phyloP scores from a whole-genome alignment of 2,329 filamentous ascomycete genomes.

The Cryphonectria parasitica region DNA sequence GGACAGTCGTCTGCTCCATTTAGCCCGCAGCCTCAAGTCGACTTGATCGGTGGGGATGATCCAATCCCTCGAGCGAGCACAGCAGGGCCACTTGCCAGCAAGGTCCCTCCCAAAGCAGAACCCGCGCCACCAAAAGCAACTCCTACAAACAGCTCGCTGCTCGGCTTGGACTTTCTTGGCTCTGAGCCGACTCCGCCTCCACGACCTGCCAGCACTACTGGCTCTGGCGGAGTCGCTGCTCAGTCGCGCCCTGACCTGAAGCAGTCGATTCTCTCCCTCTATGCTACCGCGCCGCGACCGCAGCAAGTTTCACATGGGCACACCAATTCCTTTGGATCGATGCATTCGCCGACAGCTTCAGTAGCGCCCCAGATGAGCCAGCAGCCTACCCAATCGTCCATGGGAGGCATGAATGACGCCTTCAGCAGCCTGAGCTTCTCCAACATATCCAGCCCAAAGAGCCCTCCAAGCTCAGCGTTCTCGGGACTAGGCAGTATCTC shows the following conservation, averaged over 20 bases:
- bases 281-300: slow-evolving; percentile 82
- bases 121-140: slow-evolving; percentile 69
- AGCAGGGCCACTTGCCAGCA: slow-evolving; percentile 65
- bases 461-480: slow-evolving; percentile 32
- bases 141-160: slow-evolving; percentile 78
- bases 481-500: slow-evolving; percentile 34
- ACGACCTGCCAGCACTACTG: slow-evolving; percentile 80
- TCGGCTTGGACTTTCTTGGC: slow-evolving; percentile 92
- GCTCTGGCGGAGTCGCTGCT: slow-evolving; percentile 60
- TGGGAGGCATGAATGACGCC: slow-evolving; percentile 76
- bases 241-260: slow-evolving; percentile 91
- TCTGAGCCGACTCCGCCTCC: slow-evolving; percentile 70
- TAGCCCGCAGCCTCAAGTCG: slow-evolving; percentile 57
- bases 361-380: slow-evolving; percentile 39
- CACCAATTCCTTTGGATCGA: slow-evolving; percentile 68
- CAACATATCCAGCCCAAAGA: slow-evolving; percentile 48
- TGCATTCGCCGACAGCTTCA: slow-evolving; percentile 58
- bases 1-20: slow-evolving; percentile 36
- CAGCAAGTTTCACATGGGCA: slow-evolving; percentile 62
- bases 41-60: slow-evolving; percentile 83
- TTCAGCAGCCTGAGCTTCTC: slow-evolving; percentile 63
- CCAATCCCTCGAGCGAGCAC: slow-evolving; percentile 72
- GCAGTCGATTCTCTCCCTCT: slow-evolving; percentile 94
- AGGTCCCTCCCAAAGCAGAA: slow-evolving; percentile 63
- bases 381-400: slow-evolving; percentile 48